Conservation (phyloP, 108 stramenopile species). For the Poteriospumella lacustris region DNA sequence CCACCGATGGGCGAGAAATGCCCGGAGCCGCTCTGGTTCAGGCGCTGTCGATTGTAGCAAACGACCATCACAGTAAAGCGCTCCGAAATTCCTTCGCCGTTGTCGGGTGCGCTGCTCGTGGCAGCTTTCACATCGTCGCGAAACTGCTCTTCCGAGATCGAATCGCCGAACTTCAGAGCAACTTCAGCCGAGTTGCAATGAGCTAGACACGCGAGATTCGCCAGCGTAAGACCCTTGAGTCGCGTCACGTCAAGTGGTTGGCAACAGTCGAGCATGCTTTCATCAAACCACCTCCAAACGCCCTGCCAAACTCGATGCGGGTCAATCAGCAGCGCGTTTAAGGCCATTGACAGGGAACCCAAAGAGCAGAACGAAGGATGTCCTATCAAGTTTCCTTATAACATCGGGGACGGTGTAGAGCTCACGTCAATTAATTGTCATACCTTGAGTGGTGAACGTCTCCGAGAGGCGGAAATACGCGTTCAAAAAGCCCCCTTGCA, state of each 20-base stretch:
- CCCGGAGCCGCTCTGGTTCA: constrained; percentile 26
- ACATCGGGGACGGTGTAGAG: neutral
- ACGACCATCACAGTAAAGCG: neutral
- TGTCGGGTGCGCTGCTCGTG: constrained; percentile 44
- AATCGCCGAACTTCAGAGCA: neutral
- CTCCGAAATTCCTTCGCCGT: neutral
- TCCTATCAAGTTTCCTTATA: neutral
- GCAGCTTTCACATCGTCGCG: constrained; percentile 51
- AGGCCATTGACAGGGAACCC: constrained; percentile 74
- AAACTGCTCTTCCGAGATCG: constrained; percentile 61
- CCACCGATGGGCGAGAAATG: constrained; percentile 85
- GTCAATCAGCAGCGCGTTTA: constrained; percentile 84
- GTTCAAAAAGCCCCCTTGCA: neutral
- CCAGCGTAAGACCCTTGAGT: neutral
- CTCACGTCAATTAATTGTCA: constrained; percentile 48
- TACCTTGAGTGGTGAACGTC: constrained; percentile 82
- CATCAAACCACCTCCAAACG: constrained; percentile 85
- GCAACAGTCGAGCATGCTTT: constrained; percentile 58
- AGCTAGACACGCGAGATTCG: neutral
- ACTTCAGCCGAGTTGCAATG: neutral
- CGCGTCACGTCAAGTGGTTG: neutral
- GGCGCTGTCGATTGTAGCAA: neutral
- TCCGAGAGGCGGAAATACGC: constrained; percentile 67
- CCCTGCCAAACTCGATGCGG: constrained; percentile 84
- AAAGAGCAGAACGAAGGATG: constrained; percentile 75